A percentile compares a stretch with the other conserved stretches of the same genome.
Conservation (phyloP, 2,329 filamentous ascomycete genomes). For the Aspergillus sp. region DNA sequence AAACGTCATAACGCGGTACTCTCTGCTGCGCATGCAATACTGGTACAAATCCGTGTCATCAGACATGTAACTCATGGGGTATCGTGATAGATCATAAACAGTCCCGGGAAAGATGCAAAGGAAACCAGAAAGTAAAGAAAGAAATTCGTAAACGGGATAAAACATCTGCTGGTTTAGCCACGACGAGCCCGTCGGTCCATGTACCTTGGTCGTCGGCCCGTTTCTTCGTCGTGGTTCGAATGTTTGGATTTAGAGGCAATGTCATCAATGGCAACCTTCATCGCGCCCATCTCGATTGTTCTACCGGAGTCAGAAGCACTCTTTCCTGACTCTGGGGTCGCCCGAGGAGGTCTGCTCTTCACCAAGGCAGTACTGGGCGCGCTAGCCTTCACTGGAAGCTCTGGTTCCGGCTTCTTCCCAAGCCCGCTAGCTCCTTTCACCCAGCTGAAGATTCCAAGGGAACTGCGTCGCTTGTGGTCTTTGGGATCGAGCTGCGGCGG, state of each 20-base stretch:
- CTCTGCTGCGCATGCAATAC: conserved; percentile 3
- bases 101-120: neutral
- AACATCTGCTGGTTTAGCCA: conserved; percentile 11
- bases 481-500: conserved; percentile 32
- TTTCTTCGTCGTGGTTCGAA: conserved; percentile 18
- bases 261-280: conserved; percentile 17
- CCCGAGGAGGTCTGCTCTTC: conserved; percentile 15
- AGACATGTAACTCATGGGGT: conserved; percentile 19
- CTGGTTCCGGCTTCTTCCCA: conserved; percentile 24
- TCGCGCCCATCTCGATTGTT: conserved; percentile 2
- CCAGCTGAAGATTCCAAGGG: conserved; percentile 43
- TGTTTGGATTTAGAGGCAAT: conserved; percentile 19
- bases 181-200: conserved; percentile 33
- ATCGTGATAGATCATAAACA: conserved; percentile 20
- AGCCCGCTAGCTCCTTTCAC: conserved; percentile 37
- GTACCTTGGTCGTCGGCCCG: conserved; percentile 31
- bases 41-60: conserved; percentile 5
- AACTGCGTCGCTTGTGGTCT: conserved; percentile 41
- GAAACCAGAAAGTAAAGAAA: neutral
- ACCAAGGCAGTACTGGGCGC: conserved; percentile 5
- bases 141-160: neutral
- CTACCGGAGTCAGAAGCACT: conserved; percentile 11
- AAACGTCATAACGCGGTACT: neutral
- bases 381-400: conserved; percentile 5
- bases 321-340: conserved; percentile 19